Evolutionary conservation across 306 rosid genomes (phyloP).

Genomic region (Gastrolobium bilobum): DNA sequence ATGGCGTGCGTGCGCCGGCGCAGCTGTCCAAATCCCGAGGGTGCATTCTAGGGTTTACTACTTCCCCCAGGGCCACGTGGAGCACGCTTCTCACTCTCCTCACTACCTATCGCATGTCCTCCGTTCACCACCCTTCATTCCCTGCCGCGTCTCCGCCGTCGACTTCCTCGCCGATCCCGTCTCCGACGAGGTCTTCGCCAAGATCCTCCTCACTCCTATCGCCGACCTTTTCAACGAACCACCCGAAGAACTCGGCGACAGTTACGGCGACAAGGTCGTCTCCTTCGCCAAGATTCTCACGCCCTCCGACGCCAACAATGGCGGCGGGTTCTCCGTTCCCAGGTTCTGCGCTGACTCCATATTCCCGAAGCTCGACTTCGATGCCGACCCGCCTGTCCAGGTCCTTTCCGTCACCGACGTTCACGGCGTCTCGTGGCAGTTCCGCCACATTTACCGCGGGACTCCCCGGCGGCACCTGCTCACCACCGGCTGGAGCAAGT

Average conservation of each 20-base stretch:
- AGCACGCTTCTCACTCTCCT: conserved; percentile 53
- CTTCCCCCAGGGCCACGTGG: conserved; percentile 72
- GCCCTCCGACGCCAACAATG: conserved; percentile 72
- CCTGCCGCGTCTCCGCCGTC: conserved; percentile 51
- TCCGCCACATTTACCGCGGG: conserved; percentile 71
- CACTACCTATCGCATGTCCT: conserved; percentile 35
- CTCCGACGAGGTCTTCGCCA: conserved; percentile 64
- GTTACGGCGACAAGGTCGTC: conserved; percentile 29
- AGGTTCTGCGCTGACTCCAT: conserved; percentile 67
- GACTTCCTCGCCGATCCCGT: conserved; percentile 54
- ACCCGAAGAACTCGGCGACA: not conserved
- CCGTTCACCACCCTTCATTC: conserved; percentile 45
- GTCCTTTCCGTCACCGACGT: conserved; percentile 62
- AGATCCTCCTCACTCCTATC: conserved; percentile 59
- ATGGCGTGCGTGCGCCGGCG: conserved; percentile 67
- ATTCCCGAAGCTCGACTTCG: conserved; percentile 61
- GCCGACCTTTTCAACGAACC: not conserved
- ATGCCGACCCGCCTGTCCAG: conserved; percentile 67
- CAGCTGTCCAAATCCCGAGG: conserved; percentile 55
- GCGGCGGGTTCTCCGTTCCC: conserved; percentile 77
- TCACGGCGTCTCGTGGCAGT: conserved; percentile 66
- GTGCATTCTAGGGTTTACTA: conserved; percentile 70
- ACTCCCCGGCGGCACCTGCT: conserved; percentile 71
- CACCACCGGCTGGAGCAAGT: conserved; percentile 77
- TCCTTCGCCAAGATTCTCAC: conserved; percentile 69